phyloP scores from a whole-genome alignment of 1,284 basidiomycete genomes.

The Volvariella volvacea region DNA sequence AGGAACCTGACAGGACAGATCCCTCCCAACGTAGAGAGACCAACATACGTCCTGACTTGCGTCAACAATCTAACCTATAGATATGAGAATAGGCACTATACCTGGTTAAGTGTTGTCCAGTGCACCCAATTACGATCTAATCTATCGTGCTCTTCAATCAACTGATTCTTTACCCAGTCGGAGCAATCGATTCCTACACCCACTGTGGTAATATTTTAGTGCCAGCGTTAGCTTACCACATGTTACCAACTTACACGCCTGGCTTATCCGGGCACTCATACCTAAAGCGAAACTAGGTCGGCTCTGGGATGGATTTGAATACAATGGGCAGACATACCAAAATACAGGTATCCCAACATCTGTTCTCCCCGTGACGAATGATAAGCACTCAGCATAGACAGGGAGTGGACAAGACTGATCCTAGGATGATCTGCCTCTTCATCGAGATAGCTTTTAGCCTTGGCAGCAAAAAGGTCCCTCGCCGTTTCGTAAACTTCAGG shows the following conservation, averaged over 20 bases:
- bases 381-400: conserved; percentile 42
- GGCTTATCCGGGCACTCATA: conserved; percentile 27
- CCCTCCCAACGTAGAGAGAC: conserved; percentile 43
- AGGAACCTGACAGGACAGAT: conserved; percentile 30
- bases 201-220: conserved; percentile 21
- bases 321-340: conserved; percentile 22
- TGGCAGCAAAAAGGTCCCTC: conserved; percentile 31
- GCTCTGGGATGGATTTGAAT: too few relatives aligned
- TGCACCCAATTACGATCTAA: conserved; percentile 37
- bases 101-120: conserved; percentile 36
- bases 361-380: conserved; percentile 39
- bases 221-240: background rate
- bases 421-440: conserved; percentile 40
- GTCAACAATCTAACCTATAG: background rate
- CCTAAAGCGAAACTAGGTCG: too few relatives aligned
- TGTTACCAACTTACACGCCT: conserved; percentile 15
- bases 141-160: conserved; percentile 32
- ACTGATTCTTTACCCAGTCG: conserved; percentile 33
- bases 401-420: conserved; percentile 40
- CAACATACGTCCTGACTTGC: conserved; percentile 35
- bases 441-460: conserved; percentile 40
- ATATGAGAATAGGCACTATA: conserved; percentile 11
- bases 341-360: conserved; percentile 38
- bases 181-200: conserved; percentile 40
- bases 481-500: conserved; percentile 27